These are phyloP conservation scores for Centella asiatica DNA, from an alignment of 129 eudicot species.

Conservation along the genomic window DNA sequence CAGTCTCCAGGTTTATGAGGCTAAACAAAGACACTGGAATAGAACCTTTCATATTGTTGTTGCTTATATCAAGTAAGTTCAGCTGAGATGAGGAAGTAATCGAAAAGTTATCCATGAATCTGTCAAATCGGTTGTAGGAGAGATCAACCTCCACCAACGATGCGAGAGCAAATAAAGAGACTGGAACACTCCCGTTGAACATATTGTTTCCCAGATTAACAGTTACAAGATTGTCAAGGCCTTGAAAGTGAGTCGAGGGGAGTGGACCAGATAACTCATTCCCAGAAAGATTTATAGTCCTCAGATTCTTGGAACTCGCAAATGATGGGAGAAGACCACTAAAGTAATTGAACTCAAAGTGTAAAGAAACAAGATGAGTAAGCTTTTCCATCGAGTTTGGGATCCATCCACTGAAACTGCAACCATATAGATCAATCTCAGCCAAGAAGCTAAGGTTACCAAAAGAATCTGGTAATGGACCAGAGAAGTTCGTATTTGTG, in stretches of 20 bases:
- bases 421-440: neutral
- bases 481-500: conserved; percentile 14
- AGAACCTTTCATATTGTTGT: conserved; percentile 18
- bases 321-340: conserved; percentile 23
- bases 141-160: conserved; percentile 14
- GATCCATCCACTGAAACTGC: conserved; percentile 30
- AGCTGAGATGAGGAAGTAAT: neutral
- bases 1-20: conserved; percentile 14
- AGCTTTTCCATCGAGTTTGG: conserved; percentile 27
- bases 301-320: conserved; percentile 1
- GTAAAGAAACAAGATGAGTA: conserved; percentile 15
- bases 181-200: conserved; percentile 8
- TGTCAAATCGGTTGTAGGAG: conserved; percentile 16
- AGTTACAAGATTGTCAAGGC: neutral
- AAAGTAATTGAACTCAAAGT: conserved; percentile 19
- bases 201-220: neutral
- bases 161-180: conserved; percentile 11
- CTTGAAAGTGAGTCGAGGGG: conserved; percentile 5
- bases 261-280: conserved; percentile 4
- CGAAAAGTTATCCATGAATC: conserved; percentile 12
- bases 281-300: neutral
- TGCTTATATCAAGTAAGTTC: conserved; percentile 3
- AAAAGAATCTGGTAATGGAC: conserved; percentile 33
- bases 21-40: conserved; percentile 24
- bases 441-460: conserved; percentile 25